Conservation (phyloP, 306 rosid genomes). For the Mucuna pruriens region DNA sequence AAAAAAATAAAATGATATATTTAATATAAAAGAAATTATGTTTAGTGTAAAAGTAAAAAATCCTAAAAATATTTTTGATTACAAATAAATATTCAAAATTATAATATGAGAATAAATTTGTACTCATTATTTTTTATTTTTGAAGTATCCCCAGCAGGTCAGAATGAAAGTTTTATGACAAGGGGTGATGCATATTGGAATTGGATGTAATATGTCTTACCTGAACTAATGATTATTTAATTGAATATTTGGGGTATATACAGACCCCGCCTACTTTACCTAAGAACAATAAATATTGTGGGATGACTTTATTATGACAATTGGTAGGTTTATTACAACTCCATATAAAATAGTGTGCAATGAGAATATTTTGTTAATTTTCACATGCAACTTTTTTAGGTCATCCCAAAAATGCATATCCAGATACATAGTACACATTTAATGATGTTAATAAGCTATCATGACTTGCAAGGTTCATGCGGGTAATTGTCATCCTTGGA, state of each 20-base stretch:
- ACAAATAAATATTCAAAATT: too few relatives aligned
- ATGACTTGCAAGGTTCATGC: conserved; percentile 47
- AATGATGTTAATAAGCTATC: conserved; percentile 48
- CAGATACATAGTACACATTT: conserved; percentile 42
- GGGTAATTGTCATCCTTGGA: conserved; percentile 2
- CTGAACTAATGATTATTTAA: neutral
- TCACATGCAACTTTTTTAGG: conserved; percentile 40
- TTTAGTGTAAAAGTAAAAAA: too few relatives aligned
- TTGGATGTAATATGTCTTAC: conserved; percentile 16
- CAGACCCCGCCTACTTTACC: conserved; percentile 53
- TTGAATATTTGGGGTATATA: neutral
- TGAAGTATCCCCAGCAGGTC: neutral
- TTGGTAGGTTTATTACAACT: conserved; percentile 46
- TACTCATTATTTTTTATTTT: too few relatives aligned
- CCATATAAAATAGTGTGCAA: conserved; percentile 29
- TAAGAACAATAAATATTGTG: conserved; percentile 37
- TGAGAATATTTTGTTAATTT: conserved; percentile 7
- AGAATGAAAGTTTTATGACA: neutral
- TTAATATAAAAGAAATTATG: too few relatives aligned
- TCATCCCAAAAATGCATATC: conserved; percentile 51
- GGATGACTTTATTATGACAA: conserved; percentile 50
- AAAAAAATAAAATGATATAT: too few relatives aligned
- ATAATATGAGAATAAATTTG: neutral
- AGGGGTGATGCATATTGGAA: neutral
- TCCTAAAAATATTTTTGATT: too few relatives aligned